These are phyloP conservation scores for Physcomitrellopsis africana DNA, from an alignment of 225 moss, liverwort and hornwort species.

Conservation along the genomic window DNA sequence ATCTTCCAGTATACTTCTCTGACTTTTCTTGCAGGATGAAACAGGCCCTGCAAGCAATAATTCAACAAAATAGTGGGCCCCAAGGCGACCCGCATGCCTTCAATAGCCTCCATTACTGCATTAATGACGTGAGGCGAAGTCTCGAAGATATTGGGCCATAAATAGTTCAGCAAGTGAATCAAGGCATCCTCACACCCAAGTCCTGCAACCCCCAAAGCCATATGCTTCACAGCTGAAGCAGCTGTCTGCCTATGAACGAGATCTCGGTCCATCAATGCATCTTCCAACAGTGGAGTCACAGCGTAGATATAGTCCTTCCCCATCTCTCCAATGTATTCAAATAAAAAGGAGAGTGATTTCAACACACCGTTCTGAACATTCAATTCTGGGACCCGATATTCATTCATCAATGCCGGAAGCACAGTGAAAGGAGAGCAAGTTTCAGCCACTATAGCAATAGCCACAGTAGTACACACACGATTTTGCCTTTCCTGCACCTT, in stretches of 20 bases:
- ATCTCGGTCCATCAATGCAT: constrained; percentile 99
- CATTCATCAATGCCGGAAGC: constrained; percentile 96
- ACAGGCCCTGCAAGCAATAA: constrained; percentile 94
- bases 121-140: constrained; percentile 99
- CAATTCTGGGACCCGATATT: constrained; percentile 95
- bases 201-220: constrained; percentile 97
- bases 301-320: constrained; percentile 99
- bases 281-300: constrained; percentile 92
- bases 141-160: constrained; percentile 99
- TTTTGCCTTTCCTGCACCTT: constrained; percentile 99
- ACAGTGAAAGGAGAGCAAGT: constrained; percentile 99
- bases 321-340: constrained; percentile 99
- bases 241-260: constrained; percentile 98
- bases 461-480: constrained; percentile 99
- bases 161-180: constrained; percentile 90
- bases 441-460: constrained; percentile 97
- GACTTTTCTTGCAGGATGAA: constrained; percentile 97
- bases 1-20: constrained; percentile 99
- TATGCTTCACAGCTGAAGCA: constrained; percentile 97
- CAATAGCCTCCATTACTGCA: constrained; percentile 99
- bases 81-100: constrained; percentile 97
- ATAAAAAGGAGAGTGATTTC: constrained; percentile 95
- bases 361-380: constrained; percentile 97
- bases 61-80: constrained; percentile 92
- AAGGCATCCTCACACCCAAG: constrained; percentile 97